Conservation (phyloP, 164 flowering plant genomes). For the Vitis cinerea region DNA sequence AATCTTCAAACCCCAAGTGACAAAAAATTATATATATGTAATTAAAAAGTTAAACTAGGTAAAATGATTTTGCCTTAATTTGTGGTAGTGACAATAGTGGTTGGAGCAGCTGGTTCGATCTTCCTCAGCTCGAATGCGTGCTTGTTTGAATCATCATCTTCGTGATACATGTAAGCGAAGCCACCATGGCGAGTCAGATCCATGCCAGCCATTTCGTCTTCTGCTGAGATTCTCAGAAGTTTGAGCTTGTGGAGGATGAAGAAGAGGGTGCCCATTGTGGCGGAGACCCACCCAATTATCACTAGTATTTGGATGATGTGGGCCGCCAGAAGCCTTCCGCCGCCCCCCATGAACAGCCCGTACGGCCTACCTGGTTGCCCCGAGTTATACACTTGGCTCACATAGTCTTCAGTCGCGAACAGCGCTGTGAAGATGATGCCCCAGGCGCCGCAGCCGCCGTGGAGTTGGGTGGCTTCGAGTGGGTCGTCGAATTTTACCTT, state of each 20-base stretch:
- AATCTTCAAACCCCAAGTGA: too few species aligned
- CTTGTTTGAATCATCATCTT: constrained; percentile 29
- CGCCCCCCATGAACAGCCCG: constrained; percentile 85
- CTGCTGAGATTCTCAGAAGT: constrained; percentile 58
- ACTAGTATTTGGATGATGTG: constrained; percentile 67
- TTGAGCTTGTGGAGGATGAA: constrained; percentile 40
- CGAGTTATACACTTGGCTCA: constrained; percentile 48
- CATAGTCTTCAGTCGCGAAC: constrained; percentile 55
- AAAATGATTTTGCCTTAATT: background rate
- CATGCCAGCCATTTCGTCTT: constrained; percentile 85
- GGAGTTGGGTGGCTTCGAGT: constrained; percentile 75
- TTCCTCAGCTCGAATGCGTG: constrained; percentile 25
- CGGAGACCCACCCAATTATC: constrained; percentile 71
- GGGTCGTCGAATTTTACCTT: constrained; percentile 65
- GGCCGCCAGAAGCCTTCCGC: constrained; percentile 61
- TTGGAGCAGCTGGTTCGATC: constrained; percentile 25
- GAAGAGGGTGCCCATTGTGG: constrained; percentile 74
- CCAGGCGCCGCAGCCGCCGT: constrained; percentile 91
- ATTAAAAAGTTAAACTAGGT: too few species aligned
- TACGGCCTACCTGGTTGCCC: constrained; percentile 40
- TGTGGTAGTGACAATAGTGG: constrained; percentile 1
- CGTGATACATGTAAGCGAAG: constrained; percentile 59
- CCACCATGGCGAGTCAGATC: constrained; percentile 86
- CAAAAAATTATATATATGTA: too few species aligned
- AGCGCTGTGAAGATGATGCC: constrained; percentile 76